Evolutionary conservation across 257 asterid species (phyloP).

Genomic region (Ilex asprella): DNA sequence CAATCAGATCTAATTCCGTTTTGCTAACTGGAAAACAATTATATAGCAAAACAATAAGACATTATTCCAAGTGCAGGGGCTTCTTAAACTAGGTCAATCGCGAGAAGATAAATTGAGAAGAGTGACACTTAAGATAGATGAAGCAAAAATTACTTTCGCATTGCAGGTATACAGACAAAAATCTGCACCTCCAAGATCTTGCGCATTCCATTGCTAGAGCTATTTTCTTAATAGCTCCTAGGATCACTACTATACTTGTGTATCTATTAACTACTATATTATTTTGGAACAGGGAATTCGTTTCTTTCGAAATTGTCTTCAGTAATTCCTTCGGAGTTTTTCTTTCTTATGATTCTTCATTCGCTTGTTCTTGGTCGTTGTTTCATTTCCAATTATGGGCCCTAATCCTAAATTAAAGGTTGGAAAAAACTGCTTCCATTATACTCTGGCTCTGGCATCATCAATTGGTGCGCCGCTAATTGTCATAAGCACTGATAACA

Average conservation of each 20-base stretch:
- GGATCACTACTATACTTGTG: neutral
- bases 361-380: neutral
- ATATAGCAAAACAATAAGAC: neutral
- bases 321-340: conserved; percentile 13
- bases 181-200: neutral
- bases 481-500: no score
- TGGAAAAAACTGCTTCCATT: neutral
- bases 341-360: neutral
- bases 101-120: conserved; percentile 73
- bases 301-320: conserved; percentile 83
- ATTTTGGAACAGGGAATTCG: conserved; percentile 66
- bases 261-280: conserved; percentile 5
- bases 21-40: no score
- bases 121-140: conserved; percentile 68
- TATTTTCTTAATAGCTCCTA: neutral
- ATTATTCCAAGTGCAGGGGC: conserved; percentile 57
- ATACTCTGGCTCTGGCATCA: no score
- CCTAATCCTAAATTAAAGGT: neutral
- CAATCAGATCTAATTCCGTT: neutral
- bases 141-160: conserved; percentile 73
- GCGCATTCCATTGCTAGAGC: neutral
- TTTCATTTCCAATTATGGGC: neutral
- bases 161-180: conserved; percentile 45
- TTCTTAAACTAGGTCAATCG: conserved; percentile 75
- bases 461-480: no score